phyloP scores from a whole-genome alignment of 2,329 filamentous ascomycete species.

The Sarocladium strictum region DNA sequence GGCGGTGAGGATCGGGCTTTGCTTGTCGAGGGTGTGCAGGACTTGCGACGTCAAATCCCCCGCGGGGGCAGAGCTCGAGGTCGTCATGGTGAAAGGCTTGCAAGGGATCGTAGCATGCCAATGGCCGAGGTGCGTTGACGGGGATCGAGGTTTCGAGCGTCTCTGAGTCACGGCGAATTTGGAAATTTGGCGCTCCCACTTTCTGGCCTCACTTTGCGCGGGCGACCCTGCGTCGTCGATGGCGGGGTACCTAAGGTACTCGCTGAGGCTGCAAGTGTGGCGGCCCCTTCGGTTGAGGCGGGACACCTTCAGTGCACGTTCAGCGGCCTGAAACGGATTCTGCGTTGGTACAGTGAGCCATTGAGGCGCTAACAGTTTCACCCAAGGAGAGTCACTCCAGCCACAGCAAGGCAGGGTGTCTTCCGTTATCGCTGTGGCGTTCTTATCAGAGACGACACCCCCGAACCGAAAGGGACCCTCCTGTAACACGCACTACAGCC shows the following conservation, averaged over 20 bases:
- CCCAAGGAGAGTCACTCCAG: not conserved
- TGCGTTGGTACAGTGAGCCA: slow-evolving; percentile 12
- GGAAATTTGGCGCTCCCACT: slow-evolving; percentile 10
- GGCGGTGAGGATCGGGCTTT: slow-evolving; percentile 60
- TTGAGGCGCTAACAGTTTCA: not conserved
- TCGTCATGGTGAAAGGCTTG: slow-evolving; percentile 34
- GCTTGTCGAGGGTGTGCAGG: slow-evolving; percentile 57
- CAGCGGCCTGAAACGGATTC: slow-evolving; percentile 10
- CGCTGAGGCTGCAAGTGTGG: not conserved
- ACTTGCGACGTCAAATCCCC: slow-evolving; percentile 59
- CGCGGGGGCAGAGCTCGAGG: slow-evolving; percentile 26
- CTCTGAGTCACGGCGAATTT: slow-evolving; percentile 9
- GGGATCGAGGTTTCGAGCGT: not conserved
- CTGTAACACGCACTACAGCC: not conserved
- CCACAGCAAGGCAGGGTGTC: not conserved
- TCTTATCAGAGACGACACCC: not conserved
- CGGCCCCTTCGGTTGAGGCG: not conserved
- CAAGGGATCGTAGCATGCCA: not conserved
- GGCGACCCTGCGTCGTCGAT: not conserved
- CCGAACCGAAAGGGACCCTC: not conserved
- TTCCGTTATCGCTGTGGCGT: not conserved
- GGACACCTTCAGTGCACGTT: not conserved
- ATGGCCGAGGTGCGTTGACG: slow-evolving; percentile 7
- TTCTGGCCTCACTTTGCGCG: slow-evolving; percentile 4
- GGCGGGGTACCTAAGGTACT: slow-evolving; percentile 8